Conservation (phyloP, 106 monocot species). For the Gastrodia elata region DNA sequence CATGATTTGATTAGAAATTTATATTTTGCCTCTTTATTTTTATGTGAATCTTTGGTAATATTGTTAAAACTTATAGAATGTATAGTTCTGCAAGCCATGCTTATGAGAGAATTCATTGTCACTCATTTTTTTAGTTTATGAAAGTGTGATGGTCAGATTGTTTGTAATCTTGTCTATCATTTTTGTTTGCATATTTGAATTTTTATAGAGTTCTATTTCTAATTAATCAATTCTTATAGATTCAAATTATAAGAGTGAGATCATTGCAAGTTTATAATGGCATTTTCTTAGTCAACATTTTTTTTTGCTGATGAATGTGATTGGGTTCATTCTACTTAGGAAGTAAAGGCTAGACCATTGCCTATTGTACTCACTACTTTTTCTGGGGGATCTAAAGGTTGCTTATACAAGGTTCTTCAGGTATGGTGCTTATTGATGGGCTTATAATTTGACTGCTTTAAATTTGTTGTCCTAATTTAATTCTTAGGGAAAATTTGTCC, state of each 20-base stretch:
- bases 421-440: constrained; percentile 19
- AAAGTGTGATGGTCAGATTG: neutral
- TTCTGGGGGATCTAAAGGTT: constrained; percentile 77
- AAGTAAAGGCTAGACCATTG: constrained; percentile 42
- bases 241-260: neutral
- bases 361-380: constrained; percentile 70
- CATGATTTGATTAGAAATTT: neutral
- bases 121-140: neutral
- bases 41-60: neutral
- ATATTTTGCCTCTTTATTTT: neutral
- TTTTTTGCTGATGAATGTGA: neutral
- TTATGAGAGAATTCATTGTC: neutral
- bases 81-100: neutral
- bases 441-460: neutral
- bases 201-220: neutral
- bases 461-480: neutral
- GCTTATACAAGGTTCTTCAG: constrained; percentile 86
- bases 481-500: neutral
- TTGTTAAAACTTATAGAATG: neutral
- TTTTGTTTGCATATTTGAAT: neutral
- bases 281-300: neutral
- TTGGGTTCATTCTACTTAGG: constrained; percentile 24
- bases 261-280: neutral
- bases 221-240: neutral
- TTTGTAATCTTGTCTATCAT: neutral